Evolutionary conservation across 805 yeast genomes (phyloP).

Genomic region (Wickerhamiella alocasiicola): DNA sequence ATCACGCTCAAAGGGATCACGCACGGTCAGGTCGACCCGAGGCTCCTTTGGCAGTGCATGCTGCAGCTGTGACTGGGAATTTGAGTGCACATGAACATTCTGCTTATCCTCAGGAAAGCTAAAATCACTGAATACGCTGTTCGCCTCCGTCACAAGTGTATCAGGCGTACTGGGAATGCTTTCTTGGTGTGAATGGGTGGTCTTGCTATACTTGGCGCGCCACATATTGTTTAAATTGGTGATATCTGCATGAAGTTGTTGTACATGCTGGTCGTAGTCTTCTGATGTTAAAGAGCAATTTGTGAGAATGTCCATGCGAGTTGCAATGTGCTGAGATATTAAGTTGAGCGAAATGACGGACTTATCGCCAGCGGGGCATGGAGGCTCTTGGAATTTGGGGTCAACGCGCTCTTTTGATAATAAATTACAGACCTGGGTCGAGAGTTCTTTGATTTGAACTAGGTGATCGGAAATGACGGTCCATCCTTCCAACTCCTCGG

Average conservation of each 20-base stretch:
- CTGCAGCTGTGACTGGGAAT: too few species aligned
- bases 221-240: conserved; percentile 12
- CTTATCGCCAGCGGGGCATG: background rate
- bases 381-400: conserved; percentile 4
- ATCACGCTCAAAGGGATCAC: background rate
- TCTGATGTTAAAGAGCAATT: conserved; percentile 7
- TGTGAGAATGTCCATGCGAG: conserved; percentile 18
- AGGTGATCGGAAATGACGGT: conserved; percentile 21
- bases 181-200: background rate
- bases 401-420: conserved; percentile 17
- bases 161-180: conserved; percentile 6
- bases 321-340: conserved; percentile 16
- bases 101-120: background rate
- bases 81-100: background rate
- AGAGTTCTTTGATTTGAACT: conserved; percentile 10
- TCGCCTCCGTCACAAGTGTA: background rate
- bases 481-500: conserved; percentile 20
- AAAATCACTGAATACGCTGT: background rate
- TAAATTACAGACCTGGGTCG: conserved; percentile 15
- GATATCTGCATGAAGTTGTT: conserved; percentile 14
- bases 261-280: conserved; percentile 11
- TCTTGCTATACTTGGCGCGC: conserved; percentile 1
- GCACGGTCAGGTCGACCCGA: background rate
- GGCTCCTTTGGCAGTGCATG: too few species aligned
- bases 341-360: conserved; percentile 11